Evolutionary conservation across 331 rosid species (phyloP).

Genomic region (Quercus lobata): DNA sequence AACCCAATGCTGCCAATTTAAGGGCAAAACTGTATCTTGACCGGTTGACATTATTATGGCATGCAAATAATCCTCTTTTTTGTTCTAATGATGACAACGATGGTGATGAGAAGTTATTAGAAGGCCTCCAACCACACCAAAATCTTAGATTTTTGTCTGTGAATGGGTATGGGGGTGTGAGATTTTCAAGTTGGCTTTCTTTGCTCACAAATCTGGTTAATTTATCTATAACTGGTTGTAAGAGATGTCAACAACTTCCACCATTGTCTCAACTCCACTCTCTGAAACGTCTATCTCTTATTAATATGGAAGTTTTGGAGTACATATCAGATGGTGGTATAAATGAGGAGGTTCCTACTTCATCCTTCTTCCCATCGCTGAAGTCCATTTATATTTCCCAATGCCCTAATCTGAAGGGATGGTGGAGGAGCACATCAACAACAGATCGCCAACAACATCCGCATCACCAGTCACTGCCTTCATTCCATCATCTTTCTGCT

Average conservation of each 20-base stretch:
- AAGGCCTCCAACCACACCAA: background rate
- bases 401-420: too few species aligned
- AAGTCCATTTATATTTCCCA: fast-evolving
- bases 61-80: too few species aligned
- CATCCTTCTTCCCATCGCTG: too few species aligned
- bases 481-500: too few species aligned
- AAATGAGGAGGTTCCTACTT: too few species aligned
- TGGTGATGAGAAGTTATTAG: background rate
- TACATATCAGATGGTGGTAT: too few species aligned
- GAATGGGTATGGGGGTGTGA: background rate
- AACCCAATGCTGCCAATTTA: background rate
- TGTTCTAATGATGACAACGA: fast-evolving
- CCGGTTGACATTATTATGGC: background rate
- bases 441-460: too few species aligned
- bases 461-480: too few species aligned
- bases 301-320: fast-evolving
- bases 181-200: background rate
- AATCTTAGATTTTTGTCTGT: background rate
- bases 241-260: background rate
- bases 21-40: background rate
- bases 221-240: too few species aligned
- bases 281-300: fast-evolving
- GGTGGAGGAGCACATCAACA: too few species aligned
- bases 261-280: too few species aligned
- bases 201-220: too few species aligned